These are phyloP conservation scores for Geranium brycei DNA, from an alignment of 345 rosid species.

Conservation along the genomic window DNA sequence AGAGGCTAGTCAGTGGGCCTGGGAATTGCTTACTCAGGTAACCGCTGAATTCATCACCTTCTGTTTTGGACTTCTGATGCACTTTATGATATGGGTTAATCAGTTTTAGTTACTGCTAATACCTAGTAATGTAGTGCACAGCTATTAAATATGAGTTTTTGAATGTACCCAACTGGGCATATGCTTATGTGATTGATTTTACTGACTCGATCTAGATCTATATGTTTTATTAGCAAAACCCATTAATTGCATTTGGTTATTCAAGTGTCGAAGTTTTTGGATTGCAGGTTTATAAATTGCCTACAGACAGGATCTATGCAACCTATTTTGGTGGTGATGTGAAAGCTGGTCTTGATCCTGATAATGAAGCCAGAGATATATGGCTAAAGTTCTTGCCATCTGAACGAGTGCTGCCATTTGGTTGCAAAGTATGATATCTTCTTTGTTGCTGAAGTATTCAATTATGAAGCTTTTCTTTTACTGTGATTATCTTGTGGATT, in stretches of 20 bases:
- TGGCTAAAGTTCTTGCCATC: conserved; percentile 81
- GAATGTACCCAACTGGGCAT: background rate
- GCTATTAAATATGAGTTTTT: too few relatives aligned
- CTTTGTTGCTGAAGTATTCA: background rate
- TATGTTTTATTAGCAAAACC: background rate
- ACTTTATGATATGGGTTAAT: background rate
- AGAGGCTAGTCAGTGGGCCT: conserved; percentile 94
- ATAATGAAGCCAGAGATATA: conserved; percentile 67
- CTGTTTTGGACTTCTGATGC: background rate
- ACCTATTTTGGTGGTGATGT: conserved; percentile 99
- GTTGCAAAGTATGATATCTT: conserved; percentile 55
- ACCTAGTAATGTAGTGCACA: too few relatives aligned
- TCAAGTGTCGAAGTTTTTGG: background rate
- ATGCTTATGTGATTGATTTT: too few relatives aligned
- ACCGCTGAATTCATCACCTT: background rate
- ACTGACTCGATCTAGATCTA: too few relatives aligned
- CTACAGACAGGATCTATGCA: conserved; percentile 69
- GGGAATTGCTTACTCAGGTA: conserved; percentile 86
- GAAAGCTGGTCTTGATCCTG: conserved; percentile 73
- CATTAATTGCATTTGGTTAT: too few relatives aligned
- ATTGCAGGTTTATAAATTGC: conserved; percentile 60
- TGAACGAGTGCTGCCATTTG: conserved; percentile 73
- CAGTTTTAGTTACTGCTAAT: too few relatives aligned
- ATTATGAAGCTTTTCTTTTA: background rate
- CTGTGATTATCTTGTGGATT: too few relatives aligned